Evolutionary conservation across 768 basidiomycete species (phyloP).

Genomic region (Calocera viscosa): DNA sequence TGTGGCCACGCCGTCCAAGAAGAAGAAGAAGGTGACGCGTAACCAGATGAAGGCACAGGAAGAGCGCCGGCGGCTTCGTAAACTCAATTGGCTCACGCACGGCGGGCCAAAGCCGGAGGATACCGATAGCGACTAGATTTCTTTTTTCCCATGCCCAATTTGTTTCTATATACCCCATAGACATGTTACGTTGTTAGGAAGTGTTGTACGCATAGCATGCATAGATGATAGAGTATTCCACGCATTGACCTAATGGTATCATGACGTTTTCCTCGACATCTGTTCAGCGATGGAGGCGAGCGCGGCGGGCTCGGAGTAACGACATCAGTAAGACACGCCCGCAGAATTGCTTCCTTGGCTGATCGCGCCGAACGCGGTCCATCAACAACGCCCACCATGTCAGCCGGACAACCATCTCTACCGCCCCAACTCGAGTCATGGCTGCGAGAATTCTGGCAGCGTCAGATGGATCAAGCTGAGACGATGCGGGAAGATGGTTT

Average conservation of each 20-base stretch:
- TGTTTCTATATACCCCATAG: neutral
- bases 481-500: constrained; percentile 72
- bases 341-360: neutral
- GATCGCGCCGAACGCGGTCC: neutral
- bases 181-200: neutral
- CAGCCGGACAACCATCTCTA: neutral
- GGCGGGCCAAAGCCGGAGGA: constrained; percentile 78
- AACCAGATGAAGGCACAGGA: constrained; percentile 83
- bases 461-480: constrained; percentile 76
- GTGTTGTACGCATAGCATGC: neutral
- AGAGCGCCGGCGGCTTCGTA: constrained; percentile 67
- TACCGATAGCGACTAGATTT: constrained; percentile 48
- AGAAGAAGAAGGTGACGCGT: constrained; percentile 86
- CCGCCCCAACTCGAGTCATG: constrained; percentile 51
- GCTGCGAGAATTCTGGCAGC: constrained; percentile 77
- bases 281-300: neutral
- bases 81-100: constrained; percentile 67
- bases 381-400: constrained; percentile 1
- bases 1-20: constrained; percentile 37
- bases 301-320: neutral
- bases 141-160: neutral
- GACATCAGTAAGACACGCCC: neutral
- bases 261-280: neutral
- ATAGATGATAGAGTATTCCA: neutral
- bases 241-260: neutral